These are phyloP conservation scores for Grigorovia humatica DNA, from an alignment of 805 yeast species.

Conservation along the genomic window DNA sequence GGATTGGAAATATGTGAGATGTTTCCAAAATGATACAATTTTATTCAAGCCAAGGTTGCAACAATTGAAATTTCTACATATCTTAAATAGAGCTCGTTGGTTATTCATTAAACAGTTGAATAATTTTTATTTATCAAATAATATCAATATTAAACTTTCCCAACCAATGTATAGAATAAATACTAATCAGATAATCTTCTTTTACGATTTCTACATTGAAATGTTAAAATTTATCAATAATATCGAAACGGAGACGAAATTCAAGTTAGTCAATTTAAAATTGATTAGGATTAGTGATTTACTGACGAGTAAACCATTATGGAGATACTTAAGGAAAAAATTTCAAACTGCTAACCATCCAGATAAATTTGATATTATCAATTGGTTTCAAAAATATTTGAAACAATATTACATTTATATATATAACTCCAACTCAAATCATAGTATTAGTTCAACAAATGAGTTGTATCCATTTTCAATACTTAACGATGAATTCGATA, in stretches of 20 bases:
- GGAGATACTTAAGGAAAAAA: constrained; percentile 18
- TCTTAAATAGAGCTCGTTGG: constrained; percentile 50
- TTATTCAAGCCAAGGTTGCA: constrained; percentile 63
- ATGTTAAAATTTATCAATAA: constrained; percentile 17
- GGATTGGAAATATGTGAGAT: constrained; percentile 40
- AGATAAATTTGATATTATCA: constrained; percentile 1
- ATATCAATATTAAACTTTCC: background rate
- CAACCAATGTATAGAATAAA: constrained; percentile 1
- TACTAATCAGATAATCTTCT: constrained; percentile 13
- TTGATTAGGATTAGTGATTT: constrained; percentile 2
- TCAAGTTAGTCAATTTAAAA: background rate
- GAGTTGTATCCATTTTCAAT: constrained; percentile 29
- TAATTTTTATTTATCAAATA: constrained; percentile 33
- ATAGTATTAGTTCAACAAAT: background rate
- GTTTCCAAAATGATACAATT: constrained; percentile 43
- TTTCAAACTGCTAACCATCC: constrained; percentile 3
- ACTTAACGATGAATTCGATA: constrained; percentile 13
- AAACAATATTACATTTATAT: constrained; percentile 28
- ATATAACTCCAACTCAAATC: constrained; percentile 9
- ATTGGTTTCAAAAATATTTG: constrained; percentile 21
- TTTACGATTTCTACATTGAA: constrained; percentile 33
- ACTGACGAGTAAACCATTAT: constrained; percentile 14
- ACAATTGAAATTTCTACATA: constrained; percentile 50
- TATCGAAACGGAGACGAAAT: background rate
- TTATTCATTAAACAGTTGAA: constrained; percentile 53